phyloP scores from a whole-genome alignment of 345 rosid species.

The Brassica nigra region DNA sequence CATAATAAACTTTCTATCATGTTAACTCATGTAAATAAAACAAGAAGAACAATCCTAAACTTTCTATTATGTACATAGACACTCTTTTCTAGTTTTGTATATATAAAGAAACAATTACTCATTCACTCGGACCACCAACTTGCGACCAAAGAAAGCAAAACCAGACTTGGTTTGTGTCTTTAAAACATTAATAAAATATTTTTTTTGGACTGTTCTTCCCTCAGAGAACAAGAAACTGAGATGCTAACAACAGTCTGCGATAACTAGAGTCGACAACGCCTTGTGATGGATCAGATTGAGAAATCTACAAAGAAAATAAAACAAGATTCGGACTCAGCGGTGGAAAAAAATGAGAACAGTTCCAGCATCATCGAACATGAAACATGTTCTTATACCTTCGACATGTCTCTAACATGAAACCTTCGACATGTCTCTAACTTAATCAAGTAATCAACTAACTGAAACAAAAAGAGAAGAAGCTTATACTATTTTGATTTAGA shows the following conservation, averaged over 20 bases:
- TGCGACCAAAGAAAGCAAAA: conserved; percentile 34
- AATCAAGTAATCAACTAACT: too few relatives aligned
- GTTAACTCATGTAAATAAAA: too few relatives aligned
- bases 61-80: background rate
- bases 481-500: too few relatives aligned
- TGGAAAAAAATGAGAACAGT: conserved; percentile 47
- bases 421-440: too few relatives aligned
- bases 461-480: too few relatives aligned
- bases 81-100: conserved; percentile 7
- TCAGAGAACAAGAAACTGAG: conserved; percentile 62
- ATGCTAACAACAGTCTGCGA: conserved; percentile 42
- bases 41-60: too few relatives aligned
- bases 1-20: too few relatives aligned
- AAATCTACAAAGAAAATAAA: conserved; percentile 52
- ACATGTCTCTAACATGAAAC: too few relatives aligned
- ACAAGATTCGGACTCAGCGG: conserved; percentile 20
- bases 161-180: conserved; percentile 9
- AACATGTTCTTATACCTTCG: too few relatives aligned
- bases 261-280: conserved; percentile 40
- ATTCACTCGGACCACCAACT: conserved; percentile 40
- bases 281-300: background rate
- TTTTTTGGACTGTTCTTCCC: conserved; percentile 35
- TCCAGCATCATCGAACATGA: conserved; percentile 38
- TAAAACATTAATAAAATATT: background rate
- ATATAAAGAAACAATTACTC: conserved; percentile 19